Conservation (phyloP, 306 rosid genomes). For the Hylodesmum podocarpum region DNA sequence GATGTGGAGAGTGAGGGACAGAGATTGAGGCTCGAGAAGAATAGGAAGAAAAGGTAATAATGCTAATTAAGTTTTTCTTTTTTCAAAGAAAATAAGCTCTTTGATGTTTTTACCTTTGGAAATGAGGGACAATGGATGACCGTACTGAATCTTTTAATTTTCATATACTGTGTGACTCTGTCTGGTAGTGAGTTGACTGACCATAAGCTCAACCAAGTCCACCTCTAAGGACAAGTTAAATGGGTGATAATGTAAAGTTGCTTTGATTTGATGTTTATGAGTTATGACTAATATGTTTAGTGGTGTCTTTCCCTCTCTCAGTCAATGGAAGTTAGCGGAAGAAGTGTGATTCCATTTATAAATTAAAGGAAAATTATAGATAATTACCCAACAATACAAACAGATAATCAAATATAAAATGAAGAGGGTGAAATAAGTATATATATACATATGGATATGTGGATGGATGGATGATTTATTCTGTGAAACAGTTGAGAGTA, state of each 20-base stretch:
- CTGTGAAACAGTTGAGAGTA: too few species aligned
- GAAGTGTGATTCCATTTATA: background rate
- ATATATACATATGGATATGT: too few species aligned
- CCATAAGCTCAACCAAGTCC: conserved; percentile 34
- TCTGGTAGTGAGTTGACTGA: conserved; percentile 38
- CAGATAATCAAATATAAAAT: too few species aligned
- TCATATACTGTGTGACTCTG: background rate
- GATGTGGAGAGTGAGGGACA: conserved; percentile 9
- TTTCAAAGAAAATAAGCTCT: background rate
- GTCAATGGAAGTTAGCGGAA: background rate
- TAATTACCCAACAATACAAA: too few species aligned
- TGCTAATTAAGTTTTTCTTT: background rate
- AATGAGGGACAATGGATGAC: background rate
- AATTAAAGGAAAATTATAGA: too few species aligned
- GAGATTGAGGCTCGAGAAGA: background rate
- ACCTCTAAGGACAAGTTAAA: background rate
- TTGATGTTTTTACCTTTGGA: background rate
- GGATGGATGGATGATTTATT: too few species aligned
- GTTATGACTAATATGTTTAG: too few species aligned
- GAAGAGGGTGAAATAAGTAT: too few species aligned
- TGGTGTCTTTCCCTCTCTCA: background rate
- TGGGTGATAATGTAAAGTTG: background rate
- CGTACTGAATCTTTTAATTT: background rate
- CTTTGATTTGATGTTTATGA: background rate
- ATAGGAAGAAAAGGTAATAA: conserved; percentile 49